These are phyloP conservation scores for Cladosporium sp. DNA, from an alignment of 2,329 filamentous ascomycete species.

Conservation along the genomic window DNA sequence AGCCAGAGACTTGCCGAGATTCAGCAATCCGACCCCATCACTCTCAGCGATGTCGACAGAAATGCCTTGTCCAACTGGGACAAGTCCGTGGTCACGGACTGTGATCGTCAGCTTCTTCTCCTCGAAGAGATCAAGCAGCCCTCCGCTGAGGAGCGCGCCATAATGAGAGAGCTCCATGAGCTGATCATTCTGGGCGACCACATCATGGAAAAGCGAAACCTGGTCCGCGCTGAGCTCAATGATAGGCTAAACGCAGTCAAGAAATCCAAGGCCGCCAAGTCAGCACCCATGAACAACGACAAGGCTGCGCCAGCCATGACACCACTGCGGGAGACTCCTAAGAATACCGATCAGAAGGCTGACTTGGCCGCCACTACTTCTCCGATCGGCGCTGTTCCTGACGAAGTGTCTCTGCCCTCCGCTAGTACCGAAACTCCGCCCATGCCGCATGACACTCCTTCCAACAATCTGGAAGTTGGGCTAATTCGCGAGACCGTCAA, in stretches of 20 bases:
- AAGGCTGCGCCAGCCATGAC: not conserved
- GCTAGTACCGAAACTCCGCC: not conserved
- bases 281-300: not conserved
- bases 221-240: slow-evolving; percentile 2
- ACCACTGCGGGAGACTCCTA: not conserved
- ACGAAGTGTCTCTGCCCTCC: not conserved
- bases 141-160: slow-evolving; percentile 19
- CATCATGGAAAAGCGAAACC: slow-evolving; percentile 16
- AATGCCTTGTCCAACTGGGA: slow-evolving; percentile 23
- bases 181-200: slow-evolving; percentile 22
- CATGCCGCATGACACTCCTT: not conserved
- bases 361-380: not conserved
- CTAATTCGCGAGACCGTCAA: not conserved
- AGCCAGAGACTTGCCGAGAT: slow-evolving; percentile 13
- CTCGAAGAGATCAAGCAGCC: slow-evolving; percentile 20
- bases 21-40: not conserved
- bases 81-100: slow-evolving; percentile 19
- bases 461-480: not conserved
- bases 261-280: not conserved
- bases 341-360: not conserved
- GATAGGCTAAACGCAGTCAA: not conserved
- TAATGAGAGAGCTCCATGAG: slow-evolving; percentile 23
- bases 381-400: not conserved
- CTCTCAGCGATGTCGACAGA: slow-evolving; percentile 16
- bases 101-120: slow-evolving; percentile 13